Conservation (phyloP, 2,329 filamentous ascomycete species). For the Purpureocillium takamizusanense region DNA sequence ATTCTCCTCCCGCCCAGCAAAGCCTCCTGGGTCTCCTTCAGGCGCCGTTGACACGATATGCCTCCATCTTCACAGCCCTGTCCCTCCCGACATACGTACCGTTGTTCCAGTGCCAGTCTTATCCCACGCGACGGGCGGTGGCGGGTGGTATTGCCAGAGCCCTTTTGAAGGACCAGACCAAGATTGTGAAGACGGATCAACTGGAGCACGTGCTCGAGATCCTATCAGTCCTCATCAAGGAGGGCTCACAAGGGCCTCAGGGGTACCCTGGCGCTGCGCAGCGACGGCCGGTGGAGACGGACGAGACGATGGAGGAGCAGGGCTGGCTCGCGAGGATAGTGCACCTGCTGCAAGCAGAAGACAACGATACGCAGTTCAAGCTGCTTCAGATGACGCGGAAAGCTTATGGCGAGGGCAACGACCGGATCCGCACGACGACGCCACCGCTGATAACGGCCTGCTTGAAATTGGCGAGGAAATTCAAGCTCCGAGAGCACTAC, state of each 20-base stretch:
- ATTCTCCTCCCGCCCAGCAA: slow-evolving; percentile 78
- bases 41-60: slow-evolving; percentile 80
- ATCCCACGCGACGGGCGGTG: slow-evolving; percentile 82
- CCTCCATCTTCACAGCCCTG: slow-evolving; percentile 91
- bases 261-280: slow-evolving; percentile 78
- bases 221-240: slow-evolving; percentile 84
- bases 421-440: slow-evolving; percentile 91
- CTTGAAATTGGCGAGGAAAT: slow-evolving; percentile 78
- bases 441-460: slow-evolving; percentile 85
- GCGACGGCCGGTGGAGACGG: slow-evolving; percentile 71
- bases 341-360: slow-evolving; percentile 71
- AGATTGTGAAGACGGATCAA: slow-evolving; percentile 67
- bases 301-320: slow-evolving; percentile 97
- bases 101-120: slow-evolving; percentile 83
- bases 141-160: slow-evolving; percentile 80
- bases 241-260: slow-evolving; percentile 75
- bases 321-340: slow-evolving; percentile 91
- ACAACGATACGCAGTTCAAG: slow-evolving; percentile 92
- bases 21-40: slow-evolving; percentile 86
- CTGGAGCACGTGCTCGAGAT: slow-evolving; percentile 85
- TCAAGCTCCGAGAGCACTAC: slow-evolving; percentile 84
- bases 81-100: slow-evolving; percentile 88
- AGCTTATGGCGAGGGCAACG: slow-evolving; percentile 83
- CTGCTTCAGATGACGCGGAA: slow-evolving; percentile 82
- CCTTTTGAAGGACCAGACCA: slow-evolving; percentile 73